Evolutionary conservation across 176 grass and related monocot species (phyloP).

Genomic region (Zoysia japonica): DNA sequence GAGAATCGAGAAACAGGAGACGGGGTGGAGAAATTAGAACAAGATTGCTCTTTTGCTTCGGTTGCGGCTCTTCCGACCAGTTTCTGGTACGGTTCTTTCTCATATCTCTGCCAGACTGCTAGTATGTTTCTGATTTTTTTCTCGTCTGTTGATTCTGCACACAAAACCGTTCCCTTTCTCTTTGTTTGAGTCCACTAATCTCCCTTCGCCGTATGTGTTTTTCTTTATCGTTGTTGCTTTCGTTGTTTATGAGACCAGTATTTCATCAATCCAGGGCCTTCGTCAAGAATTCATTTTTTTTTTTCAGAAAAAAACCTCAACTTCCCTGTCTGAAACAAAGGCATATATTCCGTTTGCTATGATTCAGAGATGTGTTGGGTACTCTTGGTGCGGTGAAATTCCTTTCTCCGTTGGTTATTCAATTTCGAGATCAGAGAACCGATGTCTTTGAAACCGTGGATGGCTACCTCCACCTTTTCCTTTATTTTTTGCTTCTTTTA

Average conservation of each 20-base stretch:
- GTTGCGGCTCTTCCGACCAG: slow-evolving; percentile 9
- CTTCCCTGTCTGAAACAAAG: not conserved
- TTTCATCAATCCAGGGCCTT: not conserved
- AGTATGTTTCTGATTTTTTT: not conserved
- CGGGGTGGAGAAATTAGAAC: not conserved
- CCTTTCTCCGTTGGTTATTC: not conserved
- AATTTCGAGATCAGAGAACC: slow-evolving; percentile 28
- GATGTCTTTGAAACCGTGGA: slow-evolving; percentile 45
- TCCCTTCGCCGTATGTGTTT: not conserved
- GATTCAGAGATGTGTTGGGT: not conserved
- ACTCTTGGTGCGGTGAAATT: not conserved
- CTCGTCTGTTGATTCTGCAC: slow-evolving; percentile 23
- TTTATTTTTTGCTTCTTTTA: slow-evolving; percentile 36
- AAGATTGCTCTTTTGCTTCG: slow-evolving; percentile 8
- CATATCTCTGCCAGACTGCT: not conserved
- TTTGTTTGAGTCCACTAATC: not conserved
- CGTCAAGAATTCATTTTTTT: not conserved
- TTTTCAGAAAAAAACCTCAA: not conserved
- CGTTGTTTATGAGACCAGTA: not conserved
- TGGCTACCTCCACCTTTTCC: slow-evolving; percentile 29
- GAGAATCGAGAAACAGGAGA: slow-evolving; percentile 36
- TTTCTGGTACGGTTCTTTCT: slow-evolving; percentile 34
- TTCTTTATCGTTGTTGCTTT: not conserved
- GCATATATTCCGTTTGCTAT: not conserved
- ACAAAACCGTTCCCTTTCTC: not conserved